Evolutionary conservation across 2,329 filamentous ascomycete species (phyloP).

Genomic region (Diaporthe citriasiana): DNA sequence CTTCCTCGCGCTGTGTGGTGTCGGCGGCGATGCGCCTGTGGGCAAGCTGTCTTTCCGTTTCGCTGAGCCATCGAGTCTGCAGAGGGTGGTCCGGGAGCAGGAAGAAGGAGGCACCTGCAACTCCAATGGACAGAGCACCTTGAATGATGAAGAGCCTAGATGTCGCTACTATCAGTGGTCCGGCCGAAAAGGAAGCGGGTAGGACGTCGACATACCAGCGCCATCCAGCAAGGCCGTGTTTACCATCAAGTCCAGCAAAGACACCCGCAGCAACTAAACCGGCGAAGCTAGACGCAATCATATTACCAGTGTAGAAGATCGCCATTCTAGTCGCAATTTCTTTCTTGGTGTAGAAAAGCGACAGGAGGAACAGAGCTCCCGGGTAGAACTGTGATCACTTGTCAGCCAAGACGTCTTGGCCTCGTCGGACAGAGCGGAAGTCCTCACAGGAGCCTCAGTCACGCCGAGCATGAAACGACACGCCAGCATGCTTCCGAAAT

Average conservation of each 20-base stretch:
- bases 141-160: slow-evolving; percentile 47
- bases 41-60: slow-evolving; percentile 57
- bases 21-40: slow-evolving; percentile 44
- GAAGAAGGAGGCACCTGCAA: slow-evolving; percentile 51
- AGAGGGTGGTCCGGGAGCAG: slow-evolving; percentile 54
- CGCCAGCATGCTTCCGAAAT: slow-evolving; percentile 53
- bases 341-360: slow-evolving; percentile 75
- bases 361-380: slow-evolving; percentile 65
- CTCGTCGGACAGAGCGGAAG: too few species aligned
- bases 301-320: slow-evolving; percentile 70
- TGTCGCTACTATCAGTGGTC: not conserved
- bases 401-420: not conserved
- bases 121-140: slow-evolving; percentile 47
- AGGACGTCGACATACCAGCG: slow-evolving; percentile 47
- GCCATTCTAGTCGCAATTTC: slow-evolving; percentile 74
- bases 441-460: slow-evolving; percentile 53
- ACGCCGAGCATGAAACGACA: slow-evolving; percentile 59
- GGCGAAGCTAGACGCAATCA: slow-evolving; percentile 77
- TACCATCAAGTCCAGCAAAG: slow-evolving; percentile 65
- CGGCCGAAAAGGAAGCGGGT: not conserved
- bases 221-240: slow-evolving; percentile 55
- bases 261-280: slow-evolving; percentile 75
- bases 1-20: slow-evolving; percentile 15
- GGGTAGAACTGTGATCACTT: slow-evolving; percentile 47
- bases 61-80: slow-evolving; percentile 57